Base-by-base conservation (phyloP, 768 basidiomycete genomes). In the Macrolepiota albuminosa region DNA sequence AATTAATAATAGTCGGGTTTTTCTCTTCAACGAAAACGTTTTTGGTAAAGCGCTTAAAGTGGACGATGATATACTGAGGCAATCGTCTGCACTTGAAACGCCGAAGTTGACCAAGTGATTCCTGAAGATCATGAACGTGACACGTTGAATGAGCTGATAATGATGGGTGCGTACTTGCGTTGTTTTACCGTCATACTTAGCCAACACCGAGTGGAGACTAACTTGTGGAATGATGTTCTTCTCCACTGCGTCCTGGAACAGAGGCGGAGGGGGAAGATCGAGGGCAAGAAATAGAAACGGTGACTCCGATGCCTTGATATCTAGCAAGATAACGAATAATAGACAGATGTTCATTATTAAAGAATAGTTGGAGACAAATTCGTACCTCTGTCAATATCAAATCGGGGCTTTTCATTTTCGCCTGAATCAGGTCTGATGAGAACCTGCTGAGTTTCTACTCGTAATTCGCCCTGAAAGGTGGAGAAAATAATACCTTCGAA, bases 211-310 rank as follows among this genome's bases (percentile, higher is more conserved):
- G 60, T 94, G 86, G 59, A 99, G 87, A 49, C 89, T 89, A 61
- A 97, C 93, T 81, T 99, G 97, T 36, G 97, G 97, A 64, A 98
- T 97, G 71, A 99, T 98, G 72, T 98, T 98, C 77, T 97, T 97
- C 77, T 97, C 95, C 49, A 96, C 84, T 4, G 91, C 76, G 70
- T 98, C 95, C 74, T 98, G 96, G 75, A 98, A 99, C 42, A 99
- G 76, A 16, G 96, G 97, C n/a, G 95, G 95, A 0, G 97, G 91
- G 18, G 97, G 97, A 29, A 98, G 82, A 76, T 99, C 97, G 33
- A 98, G 86, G 1, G 96, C 92, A 43, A 99, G 83, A 76, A 96
- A 97, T 60, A 99, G 79, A 79, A 98, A 99, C 4, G 97, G 97
- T 4, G 95, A 94, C 54, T 83, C 81, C 24, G 82, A 77, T 42